A percentile compares a stretch with the other conserved stretches of the same genome.
These are phyloP conservation scores for Cornus florida DNA, from an alignment of 148 eudicot genomes.

Conservation along the genomic window DNA sequence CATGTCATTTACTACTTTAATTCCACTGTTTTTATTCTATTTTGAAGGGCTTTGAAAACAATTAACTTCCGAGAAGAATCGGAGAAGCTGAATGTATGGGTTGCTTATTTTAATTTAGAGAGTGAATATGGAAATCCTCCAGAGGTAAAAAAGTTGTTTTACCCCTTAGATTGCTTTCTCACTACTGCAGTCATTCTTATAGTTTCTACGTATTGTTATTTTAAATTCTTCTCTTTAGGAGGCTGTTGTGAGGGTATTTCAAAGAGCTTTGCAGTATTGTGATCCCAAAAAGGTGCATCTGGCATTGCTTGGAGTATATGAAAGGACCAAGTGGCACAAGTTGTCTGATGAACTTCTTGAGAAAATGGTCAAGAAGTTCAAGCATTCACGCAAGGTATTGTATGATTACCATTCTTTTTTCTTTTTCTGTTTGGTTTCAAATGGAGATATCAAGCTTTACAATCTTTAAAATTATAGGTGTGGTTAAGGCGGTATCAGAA, in stretches of 20 bases:
- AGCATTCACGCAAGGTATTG: conserved; percentile 74
- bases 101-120: conserved; percentile 87
- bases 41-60: conserved; percentile 78
- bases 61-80: conserved; percentile 75
- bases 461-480: conserved; percentile 39
- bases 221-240: conserved; percentile 46
- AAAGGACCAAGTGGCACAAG: conserved; percentile 75
- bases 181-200: background rate
- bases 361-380: conserved; percentile 86
- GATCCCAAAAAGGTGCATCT: conserved; percentile 83
- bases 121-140: conserved; percentile 81
- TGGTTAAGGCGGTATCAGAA: conserved; percentile 82
- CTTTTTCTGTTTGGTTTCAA: background rate
- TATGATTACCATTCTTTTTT: background rate
- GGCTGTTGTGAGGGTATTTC: conserved; percentile 68
- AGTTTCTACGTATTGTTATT: background rate
- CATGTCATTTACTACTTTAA: background rate
- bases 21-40: conserved; percentile 6
- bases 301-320: conserved; percentile 78
- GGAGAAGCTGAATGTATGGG: conserved; percentile 92
- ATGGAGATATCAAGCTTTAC: background rate
- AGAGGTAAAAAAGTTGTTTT: conserved; percentile 42
- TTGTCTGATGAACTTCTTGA: conserved; percentile 76
- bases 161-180: background rate
- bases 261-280: conserved; percentile 85